Percentiles rank a stretch among this genome's conserved stretches.
Conservation (phyloP, 768 basidiomycete genomes). For the Cystofilobasidium bisporidii region DNA sequence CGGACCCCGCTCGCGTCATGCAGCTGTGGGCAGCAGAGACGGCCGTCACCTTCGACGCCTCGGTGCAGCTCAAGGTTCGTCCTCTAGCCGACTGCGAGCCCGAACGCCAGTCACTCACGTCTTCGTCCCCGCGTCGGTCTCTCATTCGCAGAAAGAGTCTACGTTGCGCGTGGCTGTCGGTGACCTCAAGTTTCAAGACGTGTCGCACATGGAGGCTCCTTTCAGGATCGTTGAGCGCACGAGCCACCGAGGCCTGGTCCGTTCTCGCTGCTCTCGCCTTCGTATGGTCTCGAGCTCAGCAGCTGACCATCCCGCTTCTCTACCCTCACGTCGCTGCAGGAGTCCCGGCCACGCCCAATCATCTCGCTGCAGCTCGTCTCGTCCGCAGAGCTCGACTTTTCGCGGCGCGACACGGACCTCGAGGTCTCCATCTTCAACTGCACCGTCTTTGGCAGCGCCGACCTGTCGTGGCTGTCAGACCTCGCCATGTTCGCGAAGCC, state of each 20-base stretch:
- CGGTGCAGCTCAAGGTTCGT: slow-evolving; percentile 49
- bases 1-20: slow-evolving; percentile 22
- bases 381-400: slow-evolving; percentile 50
- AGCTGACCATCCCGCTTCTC: background rate
- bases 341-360: slow-evolving; percentile 27
- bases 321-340: background rate
- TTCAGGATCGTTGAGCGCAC: slow-evolving; percentile 50
- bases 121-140: too few relatives aligned
- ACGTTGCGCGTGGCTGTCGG: slow-evolving; percentile 55
- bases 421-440: slow-evolving; percentile 56
- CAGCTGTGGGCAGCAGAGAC: slow-evolving; percentile 55
- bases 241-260: slow-evolving; percentile 52
- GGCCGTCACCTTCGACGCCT: slow-evolving; percentile 55
- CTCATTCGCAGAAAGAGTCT: slow-evolving; percentile 53
- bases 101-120: background rate
- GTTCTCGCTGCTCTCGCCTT: slow-evolving; percentile 32
- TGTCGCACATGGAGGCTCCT: slow-evolving; percentile 39
- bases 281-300: background rate
- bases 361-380: slow-evolving; percentile 55
- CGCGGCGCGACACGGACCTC: slow-evolving; percentile 68
- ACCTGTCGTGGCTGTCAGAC: slow-evolving; percentile 56
- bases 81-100: background rate
- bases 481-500: slow-evolving; percentile 60
- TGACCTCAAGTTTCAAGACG: slow-evolving; percentile 54
- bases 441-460: slow-evolving; percentile 54